Evolutionary conservation across 768 basidiomycete genomes (phyloP).

Genomic region (Boletus reticulatus): DNA sequence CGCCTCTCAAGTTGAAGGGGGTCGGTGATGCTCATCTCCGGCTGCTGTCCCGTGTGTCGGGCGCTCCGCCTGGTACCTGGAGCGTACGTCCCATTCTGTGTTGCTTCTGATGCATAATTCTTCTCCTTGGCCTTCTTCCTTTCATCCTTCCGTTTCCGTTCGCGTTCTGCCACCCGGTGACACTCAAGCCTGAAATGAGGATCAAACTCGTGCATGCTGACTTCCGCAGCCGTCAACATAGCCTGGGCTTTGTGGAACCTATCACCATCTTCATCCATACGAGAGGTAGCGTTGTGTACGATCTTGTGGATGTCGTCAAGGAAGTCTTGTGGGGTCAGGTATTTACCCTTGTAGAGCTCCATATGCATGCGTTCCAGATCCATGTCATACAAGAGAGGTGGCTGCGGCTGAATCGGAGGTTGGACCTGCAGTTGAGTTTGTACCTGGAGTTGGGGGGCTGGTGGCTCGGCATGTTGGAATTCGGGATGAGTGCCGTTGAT

Average conservation of each 20-base stretch:
- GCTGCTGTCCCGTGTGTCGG: conserved; percentile 67
- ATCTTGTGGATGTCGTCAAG: conserved; percentile 80
- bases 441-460: conserved; percentile 34
- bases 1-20: conserved; percentile 71
- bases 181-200: conserved; percentile 77
- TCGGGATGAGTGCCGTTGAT: conserved; percentile 37
- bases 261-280: conserved; percentile 64
- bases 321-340: conserved; percentile 87
- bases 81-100: conserved; percentile 35
- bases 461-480: conserved; percentile 18
- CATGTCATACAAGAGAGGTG: conserved; percentile 71
- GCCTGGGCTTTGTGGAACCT: conserved; percentile 79
- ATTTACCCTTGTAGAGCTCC: conserved; percentile 79
- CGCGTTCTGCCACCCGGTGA: conserved; percentile 78
- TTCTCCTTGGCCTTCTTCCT: conserved; percentile 38
- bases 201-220: conserved; percentile 87
- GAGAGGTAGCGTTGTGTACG: conserved; percentile 67
- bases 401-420: conserved; percentile 34
- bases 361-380: conserved; percentile 90
- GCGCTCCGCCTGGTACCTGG: conserved; percentile 68
- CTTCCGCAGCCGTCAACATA: conserved; percentile 83
- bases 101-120: conserved; percentile 19
- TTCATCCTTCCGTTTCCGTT: conserved; percentile 64
- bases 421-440: conserved; percentile 35
- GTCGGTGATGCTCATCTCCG: conserved; percentile 73